Percentiles rank a stretch among this genome's conserved stretches.
Evolutionary conservation across 1,284 basidiomycete genomes (phyloP).

Genomic region (Cryptococcus sp.): DNA sequence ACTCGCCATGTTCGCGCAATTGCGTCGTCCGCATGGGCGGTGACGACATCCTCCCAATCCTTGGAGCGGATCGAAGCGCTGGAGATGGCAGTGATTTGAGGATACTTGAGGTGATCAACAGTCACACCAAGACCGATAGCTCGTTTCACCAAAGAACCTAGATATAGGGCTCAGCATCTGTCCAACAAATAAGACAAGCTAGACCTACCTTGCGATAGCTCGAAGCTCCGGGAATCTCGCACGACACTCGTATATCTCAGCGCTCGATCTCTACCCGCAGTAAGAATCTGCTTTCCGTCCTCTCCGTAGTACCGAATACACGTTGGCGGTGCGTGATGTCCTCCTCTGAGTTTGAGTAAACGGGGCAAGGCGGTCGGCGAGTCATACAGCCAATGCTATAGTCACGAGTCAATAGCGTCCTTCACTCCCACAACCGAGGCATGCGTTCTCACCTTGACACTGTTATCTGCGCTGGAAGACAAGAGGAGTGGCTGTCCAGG

Average conservation of each 20-base stretch:
- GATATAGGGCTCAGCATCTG: neutral
- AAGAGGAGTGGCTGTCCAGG: slow-evolving; percentile 85
- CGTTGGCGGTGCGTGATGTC: slow-evolving; percentile 88
- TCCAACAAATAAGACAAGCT: neutral
- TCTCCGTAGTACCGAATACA: slow-evolving; percentile 93
- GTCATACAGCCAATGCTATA: slow-evolving; percentile 96
- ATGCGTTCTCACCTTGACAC: slow-evolving; percentile 71
- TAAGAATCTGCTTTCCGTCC: slow-evolving; percentile 91
- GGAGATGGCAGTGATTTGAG: slow-evolving; percentile 73
- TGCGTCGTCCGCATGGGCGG: slow-evolving; percentile 78
- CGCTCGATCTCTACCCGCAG: slow-evolving; percentile 78
- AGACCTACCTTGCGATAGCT: slow-evolving; percentile 82
- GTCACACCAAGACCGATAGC: slow-evolving; percentile 78
- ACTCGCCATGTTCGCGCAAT: slow-evolving; percentile 85
- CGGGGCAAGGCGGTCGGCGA: slow-evolving; percentile 81
- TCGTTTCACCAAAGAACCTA: slow-evolving; percentile 82
- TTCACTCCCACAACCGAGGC: neutral
- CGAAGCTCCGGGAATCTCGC: slow-evolving; percentile 87
- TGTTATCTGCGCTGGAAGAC: slow-evolving; percentile 87
- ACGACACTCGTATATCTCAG: slow-evolving; percentile 90
- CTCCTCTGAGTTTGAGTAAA: slow-evolving; percentile 86
- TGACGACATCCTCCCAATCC: slow-evolving; percentile 97
- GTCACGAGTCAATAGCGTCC: neutral
- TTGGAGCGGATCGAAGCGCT: slow-evolving; percentile 80
- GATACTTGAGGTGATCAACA: slow-evolving; percentile 76